Percentiles rank a stretch among this genome's conserved stretches.
Evolutionary conservation across 2,329 filamentous ascomycete species (phyloP).

Genomic region (Aspergillus fumigatiaffinis): DNA sequence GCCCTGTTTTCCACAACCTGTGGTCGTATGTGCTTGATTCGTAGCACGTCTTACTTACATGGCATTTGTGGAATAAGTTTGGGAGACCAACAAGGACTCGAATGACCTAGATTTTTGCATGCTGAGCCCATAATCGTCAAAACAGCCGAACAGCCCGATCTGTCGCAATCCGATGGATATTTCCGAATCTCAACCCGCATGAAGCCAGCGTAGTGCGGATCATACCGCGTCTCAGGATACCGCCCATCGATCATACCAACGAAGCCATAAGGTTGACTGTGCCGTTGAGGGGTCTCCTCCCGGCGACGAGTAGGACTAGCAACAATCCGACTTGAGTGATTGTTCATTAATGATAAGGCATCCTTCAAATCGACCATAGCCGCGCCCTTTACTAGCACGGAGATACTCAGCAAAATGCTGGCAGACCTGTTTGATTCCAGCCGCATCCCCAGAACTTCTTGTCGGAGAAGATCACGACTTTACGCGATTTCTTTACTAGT

Average conservation of each 20-base stretch:
- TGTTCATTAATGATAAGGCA: background rate
- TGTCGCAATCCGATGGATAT: background rate
- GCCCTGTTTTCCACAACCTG: no score
- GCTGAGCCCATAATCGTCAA: background rate
- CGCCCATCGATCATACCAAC: constrained; percentile 5
- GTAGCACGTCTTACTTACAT: no score
- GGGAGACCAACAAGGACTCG: no score
- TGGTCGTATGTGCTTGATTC: no score
- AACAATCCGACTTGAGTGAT: background rate
- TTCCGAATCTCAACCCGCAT: constrained; percentile 1
- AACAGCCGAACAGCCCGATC: background rate
- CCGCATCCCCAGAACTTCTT: background rate
- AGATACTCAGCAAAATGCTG: background rate
- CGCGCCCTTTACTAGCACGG: background rate
- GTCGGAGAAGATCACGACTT: background rate
- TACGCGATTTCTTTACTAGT: background rate
- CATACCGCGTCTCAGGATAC: constrained; percentile 2
- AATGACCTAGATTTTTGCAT: no score
- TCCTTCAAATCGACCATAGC: background rate
- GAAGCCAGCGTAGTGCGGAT: background rate
- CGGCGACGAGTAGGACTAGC: background rate
- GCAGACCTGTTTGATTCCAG: background rate
- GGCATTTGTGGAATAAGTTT: no score
- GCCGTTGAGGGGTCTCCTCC: background rate
- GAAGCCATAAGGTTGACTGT: background rate